Base-by-base conservation (phyloP, 2,329 filamentous ascomycete genomes). In the Exophiala viscosa region DNA sequence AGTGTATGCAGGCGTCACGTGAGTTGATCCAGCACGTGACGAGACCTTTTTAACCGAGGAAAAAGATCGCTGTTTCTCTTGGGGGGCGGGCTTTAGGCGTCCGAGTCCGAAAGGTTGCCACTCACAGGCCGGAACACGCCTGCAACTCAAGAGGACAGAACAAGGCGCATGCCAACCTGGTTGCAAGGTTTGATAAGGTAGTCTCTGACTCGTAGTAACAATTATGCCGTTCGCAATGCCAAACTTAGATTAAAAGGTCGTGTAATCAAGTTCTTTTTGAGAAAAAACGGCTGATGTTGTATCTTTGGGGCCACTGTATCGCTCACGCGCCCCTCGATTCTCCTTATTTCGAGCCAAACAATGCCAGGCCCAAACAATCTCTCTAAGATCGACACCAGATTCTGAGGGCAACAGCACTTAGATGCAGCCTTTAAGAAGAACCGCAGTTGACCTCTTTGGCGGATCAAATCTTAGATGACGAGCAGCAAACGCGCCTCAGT, bases 401-500 rank as follows among this genome's bases (percentile, higher is more conserved):
- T 33, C 39, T 54, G 44, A 44, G 49, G 50, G 41, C 53, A 39
- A 33, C 52, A 46, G 38, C 47, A 56, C 53, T 56, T 42, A 23
- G 57, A 43, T 38, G 34, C 45, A 36, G 34, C 28, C 48, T 54
- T 42, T 42, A 42, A 50, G 18, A 54, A 42, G 50, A 50, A 40
- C 45, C 53, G 35, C 47, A 53, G 43, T 47, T 42, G 47, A 50
- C 42, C 47, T 52, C 46, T 54, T 44, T 31, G 23, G 49, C 48
- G 40, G 50, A 48, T 45, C 40, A 54, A 53, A 58, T 56, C 53
- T 60, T 54, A 55, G 52, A 55, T 57, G 54, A 42, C 46, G 50
- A 53, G 49, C 50, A 53, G 49, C 50, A 56, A 60, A 57, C 54
- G 52, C 55, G 59, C 59, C 50, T 45, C 53, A 52, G 55, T 61